Percentiles rank a stretch among this genome's conserved stretches.
These are phyloP conservation scores for Poa annua DNA, from an alignment of 176 grass and related monocot genomes.

Conservation along the genomic window DNA sequence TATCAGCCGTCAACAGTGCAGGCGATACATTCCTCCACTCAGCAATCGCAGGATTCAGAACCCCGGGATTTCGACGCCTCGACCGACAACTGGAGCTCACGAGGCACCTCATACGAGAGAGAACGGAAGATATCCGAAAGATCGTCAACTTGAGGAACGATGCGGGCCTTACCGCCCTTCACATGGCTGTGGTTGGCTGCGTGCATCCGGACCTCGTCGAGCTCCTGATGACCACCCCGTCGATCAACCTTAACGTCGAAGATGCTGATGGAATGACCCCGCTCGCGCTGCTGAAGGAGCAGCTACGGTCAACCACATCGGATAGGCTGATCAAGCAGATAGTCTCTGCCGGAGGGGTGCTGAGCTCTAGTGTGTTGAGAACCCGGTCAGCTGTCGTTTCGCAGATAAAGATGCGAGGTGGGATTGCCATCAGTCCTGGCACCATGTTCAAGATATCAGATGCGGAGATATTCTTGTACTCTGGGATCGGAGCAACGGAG, in stretches of 20 bases:
- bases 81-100: slow-evolving; percentile 85
- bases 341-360: slow-evolving; percentile 75
- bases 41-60: slow-evolving; percentile 86
- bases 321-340: slow-evolving; percentile 85
- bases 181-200: slow-evolving; percentile 79
- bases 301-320: slow-evolving; percentile 65
- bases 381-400: slow-evolving; percentile 63
- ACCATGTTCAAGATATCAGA: slow-evolving; percentile 85
- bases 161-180: slow-evolving; percentile 74
- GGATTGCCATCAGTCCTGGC: slow-evolving; percentile 68
- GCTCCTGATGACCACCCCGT: slow-evolving; percentile 63
- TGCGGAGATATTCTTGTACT: slow-evolving; percentile 83
- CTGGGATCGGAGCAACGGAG: slow-evolving; percentile 46
- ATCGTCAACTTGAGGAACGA: slow-evolving; percentile 83
- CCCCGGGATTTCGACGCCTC: slow-evolving; percentile 79
- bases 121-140: slow-evolving; percentile 44
- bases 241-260: slow-evolving; percentile 69
- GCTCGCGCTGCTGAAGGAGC: slow-evolving; percentile 70
- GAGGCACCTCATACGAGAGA: slow-evolving; percentile 60
- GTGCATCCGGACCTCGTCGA: slow-evolving; percentile 75
- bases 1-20: slow-evolving; percentile 55
- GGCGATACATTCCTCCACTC: slow-evolving; percentile 93
- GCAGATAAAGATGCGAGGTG: slow-evolving; percentile 74
- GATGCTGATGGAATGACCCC: slow-evolving; percentile 78
- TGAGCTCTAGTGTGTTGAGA: slow-evolving; percentile 61